Conservation (phyloP, 1,139 yeast species). For the Scheffersomyces illinoinensis region DNA sequence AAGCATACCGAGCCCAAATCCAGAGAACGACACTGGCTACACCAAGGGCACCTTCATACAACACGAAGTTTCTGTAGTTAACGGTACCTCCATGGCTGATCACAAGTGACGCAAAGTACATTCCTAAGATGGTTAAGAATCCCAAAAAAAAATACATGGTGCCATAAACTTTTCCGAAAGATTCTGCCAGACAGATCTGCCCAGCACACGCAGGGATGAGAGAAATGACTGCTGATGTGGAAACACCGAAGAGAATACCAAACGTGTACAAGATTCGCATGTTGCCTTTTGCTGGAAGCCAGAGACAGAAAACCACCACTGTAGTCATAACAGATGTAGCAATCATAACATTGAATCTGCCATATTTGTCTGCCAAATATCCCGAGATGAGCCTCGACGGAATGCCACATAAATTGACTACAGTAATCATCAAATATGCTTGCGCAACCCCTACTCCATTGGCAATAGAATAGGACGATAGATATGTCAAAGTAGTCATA, state of each 20-base stretch:
- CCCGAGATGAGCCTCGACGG: conserved; percentile 52
- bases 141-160: conserved; percentile 67
- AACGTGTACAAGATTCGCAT: conserved; percentile 21
- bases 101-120: conserved; percentile 29
- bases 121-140: conserved; percentile 51
- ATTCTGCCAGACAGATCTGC: conserved; percentile 63
- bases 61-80: conserved; percentile 24
- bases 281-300: conserved; percentile 41
- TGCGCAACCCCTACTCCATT: conserved; percentile 39
- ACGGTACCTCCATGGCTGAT: conserved; percentile 14
- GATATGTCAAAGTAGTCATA: conserved; percentile 51
- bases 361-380: conserved; percentile 46
- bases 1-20: conserved; percentile 8
- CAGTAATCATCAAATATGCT: conserved; percentile 48
- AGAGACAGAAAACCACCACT: conserved; percentile 41
- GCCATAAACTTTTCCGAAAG: conserved; percentile 69
- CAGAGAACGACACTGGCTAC: conserved; percentile 15
- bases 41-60: conserved; percentile 28
- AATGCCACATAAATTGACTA: conserved; percentile 48
- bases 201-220: conserved; percentile 49
- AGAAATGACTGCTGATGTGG: conserved; percentile 31
- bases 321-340: conserved; percentile 37
- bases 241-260: conserved; percentile 28
- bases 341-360: conserved; percentile 55
- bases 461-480: conserved; percentile 51